Evolutionary conservation across 2,329 filamentous ascomycete genomes (phyloP).

Genomic region (Coniella lustricola): DNA sequence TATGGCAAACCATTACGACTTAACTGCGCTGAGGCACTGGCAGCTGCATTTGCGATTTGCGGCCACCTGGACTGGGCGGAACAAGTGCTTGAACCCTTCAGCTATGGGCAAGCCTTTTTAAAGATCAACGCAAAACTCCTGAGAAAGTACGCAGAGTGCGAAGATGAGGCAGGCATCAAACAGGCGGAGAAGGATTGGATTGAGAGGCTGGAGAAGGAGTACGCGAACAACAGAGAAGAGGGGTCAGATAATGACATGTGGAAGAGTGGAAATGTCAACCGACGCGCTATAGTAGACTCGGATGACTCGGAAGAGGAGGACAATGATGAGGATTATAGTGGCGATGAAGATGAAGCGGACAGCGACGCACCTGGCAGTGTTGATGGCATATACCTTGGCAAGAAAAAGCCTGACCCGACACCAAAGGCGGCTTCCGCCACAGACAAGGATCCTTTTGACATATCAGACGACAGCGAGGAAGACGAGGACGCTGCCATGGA

Average conservation of each 20-base stretch:
- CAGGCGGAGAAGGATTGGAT: constrained; percentile 82
- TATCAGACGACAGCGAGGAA: constrained; percentile 74
- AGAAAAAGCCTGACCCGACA: constrained; percentile 37
- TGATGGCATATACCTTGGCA: constrained; percentile 56
- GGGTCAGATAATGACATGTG: constrained; percentile 69
- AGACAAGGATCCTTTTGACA: constrained; percentile 60
- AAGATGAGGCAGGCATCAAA: constrained; percentile 76
- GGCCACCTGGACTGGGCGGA: constrained; percentile 87
- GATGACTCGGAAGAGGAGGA: constrained; percentile 40
- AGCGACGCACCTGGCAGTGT: constrained; percentile 36
- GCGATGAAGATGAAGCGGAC: constrained; percentile 36
- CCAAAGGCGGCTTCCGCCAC: constrained; percentile 25
- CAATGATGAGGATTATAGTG: constrained; percentile 39
- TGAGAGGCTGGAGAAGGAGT: constrained; percentile 82
- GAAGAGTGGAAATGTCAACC: constrained; percentile 86
- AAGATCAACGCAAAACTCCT: constrained; percentile 82
- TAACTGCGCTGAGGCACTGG: constrained; percentile 93
- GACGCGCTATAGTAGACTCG: constrained; percentile 40
- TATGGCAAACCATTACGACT: constrained; percentile 93
- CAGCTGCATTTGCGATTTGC: constrained; percentile 88
- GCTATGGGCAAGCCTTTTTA: constrained; percentile 81
- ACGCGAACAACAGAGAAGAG: constrained; percentile 67
- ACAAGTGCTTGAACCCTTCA: constrained; percentile 74
- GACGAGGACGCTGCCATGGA: constrained; percentile 85
- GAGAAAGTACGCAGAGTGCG: constrained; percentile 77